Percentiles rank a stretch among this genome's conserved stretches.
Evolutionary conservation across 768 basidiomycete genomes (phyloP).

Genomic region (Cystofilobasidium bisporidii): DNA sequence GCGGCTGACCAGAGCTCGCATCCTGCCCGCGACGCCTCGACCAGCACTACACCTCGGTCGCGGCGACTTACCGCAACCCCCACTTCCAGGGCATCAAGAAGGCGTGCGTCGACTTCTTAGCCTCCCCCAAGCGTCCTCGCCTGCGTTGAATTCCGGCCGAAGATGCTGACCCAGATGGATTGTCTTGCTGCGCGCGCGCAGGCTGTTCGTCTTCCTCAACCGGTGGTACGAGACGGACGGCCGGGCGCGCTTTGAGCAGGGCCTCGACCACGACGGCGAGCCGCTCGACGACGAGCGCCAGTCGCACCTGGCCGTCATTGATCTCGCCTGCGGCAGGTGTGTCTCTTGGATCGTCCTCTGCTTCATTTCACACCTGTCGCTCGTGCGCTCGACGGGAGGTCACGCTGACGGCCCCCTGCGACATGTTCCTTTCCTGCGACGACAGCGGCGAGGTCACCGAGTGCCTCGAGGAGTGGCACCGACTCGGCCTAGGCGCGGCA

Average conservation of each 20-base stretch:
- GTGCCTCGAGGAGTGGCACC: slow-evolving; percentile 56
- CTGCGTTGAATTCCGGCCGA: too few relatives aligned
- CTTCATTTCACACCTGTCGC: too few relatives aligned
- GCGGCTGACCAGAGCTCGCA: background rate
- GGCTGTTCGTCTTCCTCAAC: slow-evolving; percentile 32
- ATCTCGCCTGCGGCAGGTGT: slow-evolving; percentile 50
- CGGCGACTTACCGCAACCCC: slow-evolving; percentile 8
- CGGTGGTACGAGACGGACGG: slow-evolving; percentile 40
- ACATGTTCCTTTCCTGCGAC: too few relatives aligned
- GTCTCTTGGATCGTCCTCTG: background rate
- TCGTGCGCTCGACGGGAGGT: too few relatives aligned
- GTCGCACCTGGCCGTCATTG: slow-evolving; percentile 45
- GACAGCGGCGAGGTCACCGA: slow-evolving; percentile 58
- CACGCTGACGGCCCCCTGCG: too few relatives aligned
- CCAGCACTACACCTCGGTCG: slow-evolving; percentile 8
- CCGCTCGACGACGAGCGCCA: slow-evolving; percentile 27
- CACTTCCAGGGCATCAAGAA: slow-evolving; percentile 22
- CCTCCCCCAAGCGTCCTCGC: too few relatives aligned
- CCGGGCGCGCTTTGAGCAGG: slow-evolving; percentile 37
- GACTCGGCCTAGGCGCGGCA: slow-evolving; percentile 35
- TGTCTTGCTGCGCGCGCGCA: background rate
- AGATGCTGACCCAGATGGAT: too few relatives aligned
- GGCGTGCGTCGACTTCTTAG: slow-evolving; percentile 15
- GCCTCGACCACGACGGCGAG: slow-evolving; percentile 35
- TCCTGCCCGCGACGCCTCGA: too few relatives aligned